A percentile compares a stretch with the other conserved stretches of the same genome.
These are phyloP conservation scores for Penicillium nucicola DNA, from an alignment of 495 filamentous ascomycete genomes.

Conservation along the genomic window DNA sequence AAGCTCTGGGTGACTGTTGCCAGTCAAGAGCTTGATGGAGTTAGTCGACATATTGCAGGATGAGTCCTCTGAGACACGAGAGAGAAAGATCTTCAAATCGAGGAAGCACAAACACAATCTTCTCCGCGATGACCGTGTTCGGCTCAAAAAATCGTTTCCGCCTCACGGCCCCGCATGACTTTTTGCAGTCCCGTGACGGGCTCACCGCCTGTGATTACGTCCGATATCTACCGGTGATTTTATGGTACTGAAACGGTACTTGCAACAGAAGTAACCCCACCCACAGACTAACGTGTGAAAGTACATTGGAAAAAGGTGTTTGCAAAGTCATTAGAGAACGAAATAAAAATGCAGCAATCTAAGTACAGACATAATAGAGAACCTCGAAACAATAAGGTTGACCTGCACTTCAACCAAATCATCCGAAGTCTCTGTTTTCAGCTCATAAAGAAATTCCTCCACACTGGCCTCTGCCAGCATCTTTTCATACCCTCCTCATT, in stretches of 20 bases:
- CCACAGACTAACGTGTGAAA: no score
- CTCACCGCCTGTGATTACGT: conserved; percentile 20
- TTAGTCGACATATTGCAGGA: conserved; percentile 64
- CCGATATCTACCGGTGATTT: not conserved
- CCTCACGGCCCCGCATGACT: conserved; percentile 9
- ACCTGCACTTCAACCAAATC: conserved; percentile 46
- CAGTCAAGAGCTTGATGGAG: conserved; percentile 94
- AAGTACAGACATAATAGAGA: conserved; percentile 21
- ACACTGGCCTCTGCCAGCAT: conserved; percentile 1
- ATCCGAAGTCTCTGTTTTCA: conserved; percentile 6
- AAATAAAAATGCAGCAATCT: conserved; percentile 23
- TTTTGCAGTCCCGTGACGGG: conserved; percentile 7
- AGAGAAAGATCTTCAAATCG: not conserved
- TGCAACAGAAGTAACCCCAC: not conserved
- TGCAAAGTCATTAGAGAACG: not conserved
- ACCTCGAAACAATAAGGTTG: conserved; percentile 16
- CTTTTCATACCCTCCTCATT: conserved; percentile 11
- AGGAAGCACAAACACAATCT: conserved; percentile 1
- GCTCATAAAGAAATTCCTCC: conserved; percentile 1
- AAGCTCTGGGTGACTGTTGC: conserved; percentile 90
- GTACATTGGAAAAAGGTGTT: no score
- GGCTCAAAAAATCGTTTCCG: conserved; percentile 10
- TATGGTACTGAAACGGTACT: no score
- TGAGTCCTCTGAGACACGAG: not conserved
- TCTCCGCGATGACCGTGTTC: conserved; percentile 2